A percentile compares a stretch with the other conserved stretches of the same genome.
phyloP scores from a whole-genome alignment of 306 rosid genomes.

The Carpinus viminea region DNA sequence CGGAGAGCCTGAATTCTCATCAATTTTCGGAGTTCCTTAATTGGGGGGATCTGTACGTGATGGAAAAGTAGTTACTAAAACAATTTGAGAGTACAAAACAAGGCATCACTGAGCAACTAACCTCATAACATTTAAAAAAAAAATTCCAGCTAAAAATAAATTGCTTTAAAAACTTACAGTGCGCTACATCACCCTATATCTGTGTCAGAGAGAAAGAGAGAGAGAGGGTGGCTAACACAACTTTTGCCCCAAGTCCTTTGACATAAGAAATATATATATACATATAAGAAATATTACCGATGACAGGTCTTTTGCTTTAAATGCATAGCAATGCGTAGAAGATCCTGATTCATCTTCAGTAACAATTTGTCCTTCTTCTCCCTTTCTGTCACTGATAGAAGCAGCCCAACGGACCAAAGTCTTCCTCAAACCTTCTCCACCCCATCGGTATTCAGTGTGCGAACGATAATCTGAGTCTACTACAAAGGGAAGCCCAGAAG shows the following conservation, averaged over 20 bases:
- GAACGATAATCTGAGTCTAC: conserved; percentile 50
- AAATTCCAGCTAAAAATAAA: not conserved
- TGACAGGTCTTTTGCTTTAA: conserved; percentile 37
- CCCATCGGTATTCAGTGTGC: conserved; percentile 59
- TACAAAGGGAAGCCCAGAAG: conserved; percentile 53
- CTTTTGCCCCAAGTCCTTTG: not conserved
- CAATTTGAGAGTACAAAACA: conserved; percentile 1
- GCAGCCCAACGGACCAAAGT: conserved; percentile 55
- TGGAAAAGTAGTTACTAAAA: conserved; percentile 7
- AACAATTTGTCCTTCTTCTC: conserved; percentile 21
- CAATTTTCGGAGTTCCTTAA: conserved; percentile 46
- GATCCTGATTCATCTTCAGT: conserved; percentile 40
- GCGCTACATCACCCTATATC: not conserved
- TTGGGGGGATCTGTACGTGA: conserved; percentile 49
- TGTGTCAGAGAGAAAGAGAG: not conserved
- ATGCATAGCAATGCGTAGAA: conserved; percentile 49
- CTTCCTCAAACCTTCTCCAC: conserved; percentile 56
- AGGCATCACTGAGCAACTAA: not conserved
- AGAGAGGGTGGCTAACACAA: not conserved
- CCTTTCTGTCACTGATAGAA: conserved; percentile 42
- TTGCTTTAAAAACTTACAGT: not conserved
- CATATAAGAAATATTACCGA: conserved; percentile 32
- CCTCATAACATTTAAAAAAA: not conserved
- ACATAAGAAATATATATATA: not conserved
- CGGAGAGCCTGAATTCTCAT: conserved; percentile 60